phyloP scores from a whole-genome alignment of 768 basidiomycete species.

The Exsudoporus frostii region DNA sequence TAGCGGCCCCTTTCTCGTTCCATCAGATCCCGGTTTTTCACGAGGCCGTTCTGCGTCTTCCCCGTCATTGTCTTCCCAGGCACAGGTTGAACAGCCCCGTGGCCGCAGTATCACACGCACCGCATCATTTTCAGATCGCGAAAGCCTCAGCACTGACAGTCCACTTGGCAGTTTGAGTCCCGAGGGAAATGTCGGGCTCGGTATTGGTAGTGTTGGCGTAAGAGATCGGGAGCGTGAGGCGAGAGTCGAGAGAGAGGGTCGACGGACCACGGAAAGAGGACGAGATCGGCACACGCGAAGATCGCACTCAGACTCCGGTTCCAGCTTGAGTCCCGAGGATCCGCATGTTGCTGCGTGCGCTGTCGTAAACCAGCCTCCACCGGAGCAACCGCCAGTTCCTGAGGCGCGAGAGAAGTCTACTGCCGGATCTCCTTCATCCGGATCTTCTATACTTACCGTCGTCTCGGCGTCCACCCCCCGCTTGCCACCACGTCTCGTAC shows the following conservation, averaged over 20 bases:
- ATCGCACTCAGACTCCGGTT: conserved; percentile 32
- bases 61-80: conserved; percentile 32
- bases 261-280: conserved; percentile 26
- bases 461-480: conserved; percentile 12
- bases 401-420: conserved; percentile 13
- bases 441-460: conserved; percentile 23
- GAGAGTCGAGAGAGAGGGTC: conserved; percentile 27
- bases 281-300: conserved; percentile 29
- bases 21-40: conserved; percentile 21
- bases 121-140: conserved; percentile 54
- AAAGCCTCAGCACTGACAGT: conserved; percentile 35
- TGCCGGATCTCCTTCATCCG: conserved; percentile 25
- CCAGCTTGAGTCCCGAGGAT: conserved; percentile 34
- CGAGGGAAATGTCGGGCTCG: conserved; percentile 31
- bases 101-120: conserved; percentile 56
- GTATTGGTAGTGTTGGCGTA: conserved; percentile 31
- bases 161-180: conserved; percentile 40
- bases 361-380: conserved; percentile 5
- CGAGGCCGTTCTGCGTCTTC: conserved; percentile 34
- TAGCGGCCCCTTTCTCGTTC: conserved; percentile 23
- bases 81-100: conserved; percentile 35
- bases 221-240: conserved; percentile 32
- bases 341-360: conserved; percentile 3
- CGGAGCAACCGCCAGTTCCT: conserved; percentile 7
- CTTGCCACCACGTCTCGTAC: conserved; percentile 27